phyloP scores from a whole-genome alignment of 2,329 filamentous ascomycete species.

The Cladophialophora yegresii region DNA sequence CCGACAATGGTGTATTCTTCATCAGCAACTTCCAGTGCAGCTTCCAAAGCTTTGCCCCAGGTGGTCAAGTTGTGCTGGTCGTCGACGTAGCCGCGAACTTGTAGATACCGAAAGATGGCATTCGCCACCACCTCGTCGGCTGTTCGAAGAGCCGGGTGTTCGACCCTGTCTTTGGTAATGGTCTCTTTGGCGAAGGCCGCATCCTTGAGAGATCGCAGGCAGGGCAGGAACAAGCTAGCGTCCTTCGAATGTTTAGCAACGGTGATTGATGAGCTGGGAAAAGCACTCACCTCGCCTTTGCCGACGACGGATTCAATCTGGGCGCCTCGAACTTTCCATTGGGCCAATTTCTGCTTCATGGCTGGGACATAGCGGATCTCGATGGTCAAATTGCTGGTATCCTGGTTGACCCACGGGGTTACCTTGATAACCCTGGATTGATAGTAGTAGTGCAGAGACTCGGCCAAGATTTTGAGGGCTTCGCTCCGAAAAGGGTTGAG shows the following conservation, averaged over 20 bases:
- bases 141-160: conserved; percentile 49
- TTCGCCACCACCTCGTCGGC: conserved; percentile 73
- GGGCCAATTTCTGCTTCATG: conserved; percentile 56
- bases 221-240: conserved; percentile 28
- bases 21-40: conserved; percentile 65
- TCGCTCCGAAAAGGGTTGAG: conserved; percentile 74
- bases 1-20: conserved; percentile 81
- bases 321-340: conserved; percentile 72
- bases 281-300: conserved; percentile 37
- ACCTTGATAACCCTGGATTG: conserved; percentile 75
- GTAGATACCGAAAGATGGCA: conserved; percentile 83
- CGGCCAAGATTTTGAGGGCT: conserved; percentile 74
- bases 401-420: conserved; percentile 79
- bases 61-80: conserved; percentile 73
- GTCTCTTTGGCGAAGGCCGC: conserved; percentile 70
- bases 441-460: conserved; percentile 79
- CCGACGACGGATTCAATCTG: conserved; percentile 22
- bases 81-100: conserved; percentile 82
- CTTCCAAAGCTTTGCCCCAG: conserved; percentile 79
- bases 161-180: conserved; percentile 47
- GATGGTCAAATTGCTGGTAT: conserved; percentile 64
- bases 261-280: neutral
- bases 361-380: conserved; percentile 61
- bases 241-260: conserved; percentile 30
- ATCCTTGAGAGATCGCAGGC: conserved; percentile 67